A percentile compares a stretch with the other conserved stretches of the same genome.
Conservation (phyloP, 2,329 filamentous ascomycete species). For the Meredithiella fracta region DNA sequence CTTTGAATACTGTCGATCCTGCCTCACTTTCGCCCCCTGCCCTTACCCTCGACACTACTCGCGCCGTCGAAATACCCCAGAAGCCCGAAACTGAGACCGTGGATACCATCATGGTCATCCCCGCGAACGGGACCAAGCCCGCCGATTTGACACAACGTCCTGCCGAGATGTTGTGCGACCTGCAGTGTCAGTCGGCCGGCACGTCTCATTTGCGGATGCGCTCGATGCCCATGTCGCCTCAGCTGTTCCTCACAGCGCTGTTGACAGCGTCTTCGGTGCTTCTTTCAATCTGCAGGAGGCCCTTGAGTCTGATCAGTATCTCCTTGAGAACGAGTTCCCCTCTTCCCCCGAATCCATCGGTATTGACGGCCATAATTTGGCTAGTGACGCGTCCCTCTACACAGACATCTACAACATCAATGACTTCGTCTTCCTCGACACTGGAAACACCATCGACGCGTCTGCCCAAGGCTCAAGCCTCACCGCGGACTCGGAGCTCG, state of each 20-base stretch:
- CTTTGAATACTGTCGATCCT: constrained; percentile 40
- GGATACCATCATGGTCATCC: constrained; percentile 7
- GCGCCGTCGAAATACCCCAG: constrained; percentile 19
- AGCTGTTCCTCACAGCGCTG: constrained; percentile 26
- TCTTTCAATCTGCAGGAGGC: constrained; percentile 50
- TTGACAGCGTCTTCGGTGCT: constrained; percentile 52
- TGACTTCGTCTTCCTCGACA: constrained; percentile 37
- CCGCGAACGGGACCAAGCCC: constrained; percentile 28
- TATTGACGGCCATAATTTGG: constrained; percentile 52
- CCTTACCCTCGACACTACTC: constrained; percentile 27
- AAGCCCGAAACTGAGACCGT: constrained; percentile 14
- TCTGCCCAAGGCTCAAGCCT: constrained; percentile 31
- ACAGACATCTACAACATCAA: constrained; percentile 33
- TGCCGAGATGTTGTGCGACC: constrained; percentile 99
- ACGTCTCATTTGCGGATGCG: constrained; percentile 26
- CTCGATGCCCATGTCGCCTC: constrained; percentile 2
- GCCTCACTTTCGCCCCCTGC: constrained; percentile 44
- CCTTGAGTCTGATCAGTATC: constrained; percentile 57
- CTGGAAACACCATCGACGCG: constrained; percentile 28
- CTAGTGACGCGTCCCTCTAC: constrained; percentile 39
- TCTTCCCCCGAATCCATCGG: constrained; percentile 51
- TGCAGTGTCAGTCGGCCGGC: constrained; percentile 94
- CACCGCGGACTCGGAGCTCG: constrained; percentile 36
- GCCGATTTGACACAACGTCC: constrained; percentile 99
- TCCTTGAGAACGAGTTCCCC: constrained; percentile 62